Base-by-base conservation (phyloP, 2,329 filamentous ascomycete species). In the Hypoxylon rubiginosum region DNA sequence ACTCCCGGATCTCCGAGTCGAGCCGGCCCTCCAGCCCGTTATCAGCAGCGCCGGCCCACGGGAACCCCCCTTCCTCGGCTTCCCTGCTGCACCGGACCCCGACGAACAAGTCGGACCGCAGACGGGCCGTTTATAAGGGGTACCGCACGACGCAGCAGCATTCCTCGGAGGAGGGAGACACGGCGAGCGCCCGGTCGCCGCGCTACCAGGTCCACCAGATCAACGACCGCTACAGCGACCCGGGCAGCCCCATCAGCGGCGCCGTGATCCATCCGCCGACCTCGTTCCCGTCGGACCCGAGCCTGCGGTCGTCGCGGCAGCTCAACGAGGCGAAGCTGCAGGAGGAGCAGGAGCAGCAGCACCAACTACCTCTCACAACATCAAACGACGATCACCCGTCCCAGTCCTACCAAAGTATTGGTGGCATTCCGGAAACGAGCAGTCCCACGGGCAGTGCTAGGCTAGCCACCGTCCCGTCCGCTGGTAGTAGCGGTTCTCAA, bases 181-280 rank as follows among this genome's bases (percentile, higher is more conserved):
- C 61, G 8, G n/a, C 56, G 4, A 56, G 43, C 26, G 30, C 50
- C 8, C 30, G 28, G 0, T 48, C 24, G 1, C 59, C 51, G n/a
- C 60, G 62, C 6, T 46, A 49, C 2, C 69, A 67, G 15, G 11
- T 64, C 7, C 56, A 64, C 15, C 71, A 69, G 36, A 66, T 59
- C 48, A 69, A 60, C 36, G 46, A 59, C 58, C 71, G 72, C 3
- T 66, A 74, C 39, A 76, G 74, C 53, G 73, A 76, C 54, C 73
- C 73, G 0, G 72, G 71, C 0, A 73, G 70, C 34, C 71, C 72
- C 1, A 53, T 63, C 39, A 62, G 30, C 26, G 58, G 60, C 55
- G 53, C 58, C 39, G 59, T 66, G 10, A 50, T 68, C 10, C 56
- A 66, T 52, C 43, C 54, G 2, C 62, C 62, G 19, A 67, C 52